Evolutionary conservation across 768 basidiomycete species (phyloP).

Genomic region (Phanerochaete sordida): DNA sequence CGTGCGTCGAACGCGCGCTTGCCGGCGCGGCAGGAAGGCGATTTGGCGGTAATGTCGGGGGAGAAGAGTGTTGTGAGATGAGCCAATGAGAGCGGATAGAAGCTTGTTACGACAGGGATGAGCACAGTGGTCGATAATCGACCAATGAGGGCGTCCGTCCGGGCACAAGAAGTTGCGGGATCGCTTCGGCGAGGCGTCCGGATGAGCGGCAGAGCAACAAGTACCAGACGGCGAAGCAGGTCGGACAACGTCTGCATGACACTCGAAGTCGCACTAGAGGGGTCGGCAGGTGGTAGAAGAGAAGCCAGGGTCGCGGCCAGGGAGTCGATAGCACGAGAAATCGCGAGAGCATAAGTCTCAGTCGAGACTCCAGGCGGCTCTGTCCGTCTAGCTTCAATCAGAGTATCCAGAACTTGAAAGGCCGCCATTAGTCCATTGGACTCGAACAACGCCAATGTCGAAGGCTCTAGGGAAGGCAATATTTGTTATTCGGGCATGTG

Average conservation of each 20-base stretch:
- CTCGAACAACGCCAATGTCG: background rate
- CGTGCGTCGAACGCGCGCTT: background rate
- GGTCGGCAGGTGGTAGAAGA: background rate
- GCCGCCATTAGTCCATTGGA: background rate
- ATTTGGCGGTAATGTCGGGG: background rate
- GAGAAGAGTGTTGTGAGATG: conserved; percentile 1
- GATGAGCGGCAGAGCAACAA: background rate
- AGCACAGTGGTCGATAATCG: background rate
- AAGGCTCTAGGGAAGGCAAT: background rate
- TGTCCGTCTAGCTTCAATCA: background rate
- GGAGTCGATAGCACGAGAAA: background rate
- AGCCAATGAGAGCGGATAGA: conserved; percentile 2
- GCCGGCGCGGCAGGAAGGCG: background rate
- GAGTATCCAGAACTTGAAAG: conserved; percentile 3
- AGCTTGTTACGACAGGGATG: background rate
- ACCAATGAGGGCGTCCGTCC: conserved; percentile 2
- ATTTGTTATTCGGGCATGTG: background rate
- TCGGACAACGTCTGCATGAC: background rate
- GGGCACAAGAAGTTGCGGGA: background rate
- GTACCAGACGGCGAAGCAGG: background rate
- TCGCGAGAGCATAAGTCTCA: background rate
- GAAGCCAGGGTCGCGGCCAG: background rate
- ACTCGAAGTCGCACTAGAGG: background rate
- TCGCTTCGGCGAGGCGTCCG: background rate
- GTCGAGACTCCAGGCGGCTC: background rate